A percentile compares a stretch with the other conserved stretches of the same genome.
Conservation (phyloP, 495 filamentous ascomycete genomes). For the Lophiotrema nucula region DNA sequence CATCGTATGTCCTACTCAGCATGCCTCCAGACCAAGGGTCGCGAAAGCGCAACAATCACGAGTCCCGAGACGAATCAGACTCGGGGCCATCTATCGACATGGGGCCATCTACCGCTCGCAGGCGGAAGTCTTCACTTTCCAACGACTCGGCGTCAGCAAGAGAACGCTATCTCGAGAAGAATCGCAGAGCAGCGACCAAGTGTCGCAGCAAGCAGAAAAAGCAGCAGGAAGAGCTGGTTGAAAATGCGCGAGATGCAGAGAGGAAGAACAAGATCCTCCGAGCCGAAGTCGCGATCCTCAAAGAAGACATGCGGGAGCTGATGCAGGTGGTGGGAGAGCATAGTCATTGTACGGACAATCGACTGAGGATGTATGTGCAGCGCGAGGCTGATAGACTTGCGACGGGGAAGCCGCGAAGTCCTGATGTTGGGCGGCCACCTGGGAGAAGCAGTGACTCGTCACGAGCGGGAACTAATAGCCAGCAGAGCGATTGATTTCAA, state of each 20-base stretch:
- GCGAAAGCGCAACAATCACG: too few relatives aligned
- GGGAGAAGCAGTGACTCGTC: background rate
- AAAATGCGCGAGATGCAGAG: conserved; percentile 2
- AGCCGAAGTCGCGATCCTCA: conserved; percentile 6
- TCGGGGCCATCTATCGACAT: too few relatives aligned
- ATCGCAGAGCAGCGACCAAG: conserved; percentile 15
- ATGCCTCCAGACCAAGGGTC: too few relatives aligned
- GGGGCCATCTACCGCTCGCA: too few relatives aligned
- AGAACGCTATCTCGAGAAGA: conserved; percentile 15
- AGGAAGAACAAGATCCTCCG: conserved; percentile 12
- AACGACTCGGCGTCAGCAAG: conserved; percentile 1
- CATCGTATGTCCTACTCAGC: too few relatives aligned
- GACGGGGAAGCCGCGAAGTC: background rate
- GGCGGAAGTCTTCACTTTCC: too few relatives aligned
- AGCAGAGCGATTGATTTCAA: background rate
- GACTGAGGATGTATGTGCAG: conserved; percentile 16
- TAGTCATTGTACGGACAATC: conserved; percentile 4
- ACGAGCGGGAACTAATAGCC: background rate
- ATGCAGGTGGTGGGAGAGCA: conserved; percentile 13
- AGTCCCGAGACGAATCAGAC: too few relatives aligned
- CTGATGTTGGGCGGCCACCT: background rate
- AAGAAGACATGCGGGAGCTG: background rate
- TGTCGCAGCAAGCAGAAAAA: conserved; percentile 23
- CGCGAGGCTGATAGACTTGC: conserved; percentile 9
- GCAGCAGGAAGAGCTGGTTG: conserved; percentile 15